Base-by-base conservation (phyloP, 805 yeast genomes). In the Lipomyces orientalis region DNA sequence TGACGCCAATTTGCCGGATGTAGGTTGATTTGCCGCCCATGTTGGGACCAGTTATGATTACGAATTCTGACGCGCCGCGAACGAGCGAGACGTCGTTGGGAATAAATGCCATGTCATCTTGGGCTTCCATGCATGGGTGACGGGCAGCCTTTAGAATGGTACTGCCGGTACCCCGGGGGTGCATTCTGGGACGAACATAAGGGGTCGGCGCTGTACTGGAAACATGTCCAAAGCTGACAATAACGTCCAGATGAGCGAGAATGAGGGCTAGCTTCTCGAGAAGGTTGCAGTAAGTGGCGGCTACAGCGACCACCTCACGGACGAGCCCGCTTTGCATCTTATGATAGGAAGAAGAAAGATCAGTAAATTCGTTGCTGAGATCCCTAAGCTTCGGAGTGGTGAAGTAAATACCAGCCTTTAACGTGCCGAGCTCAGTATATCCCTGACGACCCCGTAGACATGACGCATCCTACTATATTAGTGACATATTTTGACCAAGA, bases 1-100 rank as follows among this genome's bases (percentile, higher is more conserved):
- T 89, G 0, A 90, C 95, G 12, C 97, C 98, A 59, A 91, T 83
- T 74, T 93, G 97, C 70, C 97, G 84, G 60, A 93, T 92, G 77
- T 90, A 93, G 0, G 98, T 93, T 0, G 97, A 92, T 77, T 93
- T 93, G 76, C 98, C 98, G 69, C 98, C 98, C 98, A 93, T 93
- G 76, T 93, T 93, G 49, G 98, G 98, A 43, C 98, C 98, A 0
- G 98, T 93, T 33, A 95, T 91, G 25, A 95, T 90, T 7, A 87
- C 82, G 74, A 95, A 94, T 66, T 91, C 93, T 14, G 86, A 81
- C 3, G 78, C 76, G 16, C 82, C 85, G 59, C 86, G 86, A 14
- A 82, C 80, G 64, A 95, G 81, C 10, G 81, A 78, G n/a, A 93
- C 90, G 76, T 95, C 98, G 77, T 95, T 95, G 2, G 98, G 87